These are phyloP conservation scores for Raddia distichophylla DNA, from an alignment of 176 grass and related monocot genomes.

Conservation along the genomic window DNA sequence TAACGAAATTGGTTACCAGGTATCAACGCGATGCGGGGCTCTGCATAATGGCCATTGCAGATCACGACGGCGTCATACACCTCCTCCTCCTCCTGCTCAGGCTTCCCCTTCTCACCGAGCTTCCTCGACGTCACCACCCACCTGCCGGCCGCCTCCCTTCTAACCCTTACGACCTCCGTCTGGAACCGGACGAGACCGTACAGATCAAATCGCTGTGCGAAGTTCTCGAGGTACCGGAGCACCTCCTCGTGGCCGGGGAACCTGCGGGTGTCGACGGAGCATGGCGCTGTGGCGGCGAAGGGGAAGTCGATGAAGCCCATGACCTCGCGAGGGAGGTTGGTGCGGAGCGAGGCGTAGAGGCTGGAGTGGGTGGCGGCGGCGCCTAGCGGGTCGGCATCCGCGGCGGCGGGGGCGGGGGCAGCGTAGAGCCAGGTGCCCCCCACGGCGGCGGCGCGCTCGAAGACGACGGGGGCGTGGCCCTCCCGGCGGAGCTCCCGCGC, in stretches of 20 bases:
- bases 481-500: conserved; percentile 70
- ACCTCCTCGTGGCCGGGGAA: conserved; percentile 85
- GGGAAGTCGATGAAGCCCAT: conserved; percentile 96
- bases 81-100: conserved; percentile 37
- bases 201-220: conserved; percentile 65
- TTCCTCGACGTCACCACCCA: conserved; percentile 75
- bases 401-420: conserved; percentile 25
- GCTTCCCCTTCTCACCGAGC: conserved; percentile 40
- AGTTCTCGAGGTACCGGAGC: conserved; percentile 78
- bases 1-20: conserved; percentile 37
- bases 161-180: conserved; percentile 61
- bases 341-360: conserved; percentile 87
- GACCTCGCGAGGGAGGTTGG: conserved; percentile 77
- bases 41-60: conserved; percentile 71
- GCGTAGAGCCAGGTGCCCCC: conserved; percentile 79
- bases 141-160: conserved; percentile 40
- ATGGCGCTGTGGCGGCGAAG: conserved; percentile 31
- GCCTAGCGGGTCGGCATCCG: conserved; percentile 59
- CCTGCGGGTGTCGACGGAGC: conserved; percentile 49
- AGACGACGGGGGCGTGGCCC: conserved; percentile 78
- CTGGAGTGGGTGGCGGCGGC: conserved; percentile 64
- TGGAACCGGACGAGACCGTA: conserved; percentile 55
- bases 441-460: conserved; percentile 63
- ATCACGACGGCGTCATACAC: conserved; percentile 69
- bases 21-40: conserved; percentile 61